phyloP scores from a whole-genome alignment of 495 filamentous ascomycete genomes.

The Xylaria castorea region DNA sequence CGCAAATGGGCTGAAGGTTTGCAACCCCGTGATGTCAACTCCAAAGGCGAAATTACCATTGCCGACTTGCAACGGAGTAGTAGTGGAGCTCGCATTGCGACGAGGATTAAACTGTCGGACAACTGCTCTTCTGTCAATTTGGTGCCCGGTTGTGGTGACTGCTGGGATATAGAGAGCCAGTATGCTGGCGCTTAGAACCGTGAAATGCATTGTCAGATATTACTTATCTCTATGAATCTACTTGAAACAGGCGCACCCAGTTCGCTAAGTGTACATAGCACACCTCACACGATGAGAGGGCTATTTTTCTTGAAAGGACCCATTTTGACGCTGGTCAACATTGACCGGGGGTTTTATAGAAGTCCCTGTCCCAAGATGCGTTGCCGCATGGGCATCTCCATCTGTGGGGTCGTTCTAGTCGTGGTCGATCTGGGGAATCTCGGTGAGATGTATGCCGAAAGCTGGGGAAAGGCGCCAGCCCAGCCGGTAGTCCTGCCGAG shows the following conservation, averaged over 20 bases:
- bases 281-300: not conserved
- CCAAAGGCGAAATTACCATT: slow-evolving; percentile 66
- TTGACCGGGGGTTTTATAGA: not conserved
- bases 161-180: slow-evolving; percentile 14
- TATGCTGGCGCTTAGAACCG: slow-evolving; percentile 18
- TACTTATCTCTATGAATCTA: not conserved
- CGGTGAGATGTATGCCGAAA: slow-evolving; percentile 22
- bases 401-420: slow-evolving; percentile 1
- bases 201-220: slow-evolving; percentile 11
- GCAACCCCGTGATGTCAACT: slow-evolving; percentile 59
- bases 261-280: not conserved
- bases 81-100: slow-evolving; percentile 53
- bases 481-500: not conserved
- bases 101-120: slow-evolving; percentile 52
- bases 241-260: not conserved
- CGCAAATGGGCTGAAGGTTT: slow-evolving; percentile 66
- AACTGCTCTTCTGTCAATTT: slow-evolving; percentile 43
- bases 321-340: not conserved
- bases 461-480: not conserved
- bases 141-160: not conserved
- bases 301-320: not conserved
- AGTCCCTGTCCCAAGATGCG: not conserved
- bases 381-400: not conserved
- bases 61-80: slow-evolving; percentile 60
- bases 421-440: slow-evolving; percentile 12